Evolutionary conservation across 306 rosid species (phyloP), one percentile per base, ranked within the genome.

Genomic region (Datisca glomerata): DNA sequence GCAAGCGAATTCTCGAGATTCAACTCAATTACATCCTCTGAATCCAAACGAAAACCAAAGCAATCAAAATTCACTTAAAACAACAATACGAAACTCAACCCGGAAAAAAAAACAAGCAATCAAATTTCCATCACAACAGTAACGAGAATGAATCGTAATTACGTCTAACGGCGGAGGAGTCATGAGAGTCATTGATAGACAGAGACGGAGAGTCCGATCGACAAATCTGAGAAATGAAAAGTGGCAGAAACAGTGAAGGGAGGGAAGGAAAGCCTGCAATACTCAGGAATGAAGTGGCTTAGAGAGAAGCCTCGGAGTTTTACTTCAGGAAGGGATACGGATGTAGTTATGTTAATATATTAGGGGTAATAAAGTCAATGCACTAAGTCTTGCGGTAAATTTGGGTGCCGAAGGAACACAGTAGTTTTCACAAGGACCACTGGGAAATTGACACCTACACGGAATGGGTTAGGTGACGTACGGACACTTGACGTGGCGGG

Each of bases 151-250:
- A 56, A 31, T 12, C 24, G 58, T 24, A 24, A 32, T 32, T 68
- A 68, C 80, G 56, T 68, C 80, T 13, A 68, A 20, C 12, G 80
- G 69, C 2, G 75, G 72, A 39, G 75, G 69, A 60, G 69, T 73
- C 64, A 68, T 56, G 64, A 73, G 51, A 56, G 80, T 73, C 80
- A 73, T 73, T 47, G 75, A 54, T 40, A 54, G 49, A 44, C 63
- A 52, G 45, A 47, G 35, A 47, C 8, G 36, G 42, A 34, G 43
- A 41, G 62, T 41, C 65, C 60, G 80, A 72, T 73, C 75, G 64
- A 52, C 49, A 47, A 73, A 73, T 73, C 80, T 38, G 59, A 43
- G 63, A 67, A 49, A 31, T 33, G 52, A 56, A 41, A 40, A 41
- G 41, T 17, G 21, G 40, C 25, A 32, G 40, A 24, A 43, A 21